Percentiles rank a stretch among this genome's conserved stretches.
These are phyloP conservation scores for Penicillium corylophilum DNA, from an alignment of 2,329 filamentous ascomycete genomes.

Conservation along the genomic window DNA sequence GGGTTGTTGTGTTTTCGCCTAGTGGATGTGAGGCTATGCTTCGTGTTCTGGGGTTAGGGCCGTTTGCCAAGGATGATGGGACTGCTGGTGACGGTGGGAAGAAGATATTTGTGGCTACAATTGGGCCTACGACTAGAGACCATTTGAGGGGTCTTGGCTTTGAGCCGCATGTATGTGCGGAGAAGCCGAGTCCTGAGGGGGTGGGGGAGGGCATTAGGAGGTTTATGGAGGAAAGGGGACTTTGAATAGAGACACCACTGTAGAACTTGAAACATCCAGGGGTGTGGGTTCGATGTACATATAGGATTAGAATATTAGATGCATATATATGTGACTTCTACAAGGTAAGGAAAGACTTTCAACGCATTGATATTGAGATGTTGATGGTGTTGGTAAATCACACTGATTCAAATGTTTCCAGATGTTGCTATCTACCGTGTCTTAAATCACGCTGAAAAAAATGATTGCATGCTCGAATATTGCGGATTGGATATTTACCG, in stretches of 20 bases:
- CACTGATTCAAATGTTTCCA: not conserved
- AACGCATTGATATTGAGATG: not conserved
- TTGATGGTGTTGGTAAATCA: not conserved
- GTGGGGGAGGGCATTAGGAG: conserved; percentile 65
- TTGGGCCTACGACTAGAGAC: conserved; percentile 87
- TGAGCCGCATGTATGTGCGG: conserved; percentile 63
- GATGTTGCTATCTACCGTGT: conserved; percentile 4
- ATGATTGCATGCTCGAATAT: conserved; percentile 16
- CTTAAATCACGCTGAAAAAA: conserved; percentile 1
- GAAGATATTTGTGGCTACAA: conserved; percentile 69
- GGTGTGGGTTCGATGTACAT: not conserved
- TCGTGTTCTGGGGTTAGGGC: conserved; percentile 47
- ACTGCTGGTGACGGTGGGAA: conserved; percentile 3
- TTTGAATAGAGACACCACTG: no score
- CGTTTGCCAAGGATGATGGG: conserved; percentile 11
- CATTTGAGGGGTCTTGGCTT: conserved; percentile 57
- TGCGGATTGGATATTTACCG: conserved; percentile 45
- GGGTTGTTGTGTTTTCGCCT: conserved; percentile 57
- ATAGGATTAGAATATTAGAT: not conserved
- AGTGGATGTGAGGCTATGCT: conserved; percentile 63
- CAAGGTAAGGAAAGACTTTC: not conserved
- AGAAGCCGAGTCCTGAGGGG: conserved; percentile 77
- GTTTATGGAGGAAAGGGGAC: conserved; percentile 38
- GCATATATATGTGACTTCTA: not conserved
- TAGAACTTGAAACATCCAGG: no score